Conservation (phyloP, 371 early-diverging fungal species). For the Mucor lusitanicus region DNA sequence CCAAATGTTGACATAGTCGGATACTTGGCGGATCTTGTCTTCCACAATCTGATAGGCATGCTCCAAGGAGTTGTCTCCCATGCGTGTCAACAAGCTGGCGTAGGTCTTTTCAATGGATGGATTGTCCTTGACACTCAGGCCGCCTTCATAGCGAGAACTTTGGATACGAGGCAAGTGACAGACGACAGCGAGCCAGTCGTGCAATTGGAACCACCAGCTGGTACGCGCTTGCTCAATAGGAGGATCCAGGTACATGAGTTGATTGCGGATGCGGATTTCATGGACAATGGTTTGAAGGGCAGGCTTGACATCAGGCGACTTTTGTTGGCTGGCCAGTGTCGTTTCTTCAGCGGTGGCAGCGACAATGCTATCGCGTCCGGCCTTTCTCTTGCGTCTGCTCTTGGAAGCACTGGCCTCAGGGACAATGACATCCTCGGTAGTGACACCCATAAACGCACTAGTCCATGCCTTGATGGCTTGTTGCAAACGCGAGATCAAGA, state of each 20-base stretch:
- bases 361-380: constrained; percentile 36
- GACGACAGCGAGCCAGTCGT: constrained; percentile 87
- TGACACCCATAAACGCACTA: constrained; percentile 66
- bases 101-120: constrained; percentile 64
- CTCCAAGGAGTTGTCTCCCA: constrained; percentile 69
- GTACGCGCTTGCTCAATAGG: constrained; percentile 93
- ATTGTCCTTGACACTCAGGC: constrained; percentile 61
- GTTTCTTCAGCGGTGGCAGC: constrained; percentile 36
- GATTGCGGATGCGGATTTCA: constrained; percentile 89
- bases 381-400: constrained; percentile 62
- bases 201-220: constrained; percentile 89
- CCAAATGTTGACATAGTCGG: constrained; percentile 92
- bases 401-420: constrained; percentile 50
- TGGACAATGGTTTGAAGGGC: constrained; percentile 71
- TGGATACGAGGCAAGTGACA: constrained; percentile 82
- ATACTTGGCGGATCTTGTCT: constrained; percentile 74
- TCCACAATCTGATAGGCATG: constrained; percentile 88
- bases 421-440: constrained; percentile 46
- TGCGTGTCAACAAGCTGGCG: constrained; percentile 71
- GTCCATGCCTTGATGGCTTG: constrained; percentile 82
- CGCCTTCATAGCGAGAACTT: constrained; percentile 91
- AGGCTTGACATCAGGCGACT: constrained; percentile 61
- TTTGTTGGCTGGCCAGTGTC: constrained; percentile 40
- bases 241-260: constrained; percentile 94
- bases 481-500: constrained; percentile 78